Base-by-base conservation (phyloP, 2,329 filamentous ascomycete genomes). In the Zymoseptoria crescenta region DNA sequence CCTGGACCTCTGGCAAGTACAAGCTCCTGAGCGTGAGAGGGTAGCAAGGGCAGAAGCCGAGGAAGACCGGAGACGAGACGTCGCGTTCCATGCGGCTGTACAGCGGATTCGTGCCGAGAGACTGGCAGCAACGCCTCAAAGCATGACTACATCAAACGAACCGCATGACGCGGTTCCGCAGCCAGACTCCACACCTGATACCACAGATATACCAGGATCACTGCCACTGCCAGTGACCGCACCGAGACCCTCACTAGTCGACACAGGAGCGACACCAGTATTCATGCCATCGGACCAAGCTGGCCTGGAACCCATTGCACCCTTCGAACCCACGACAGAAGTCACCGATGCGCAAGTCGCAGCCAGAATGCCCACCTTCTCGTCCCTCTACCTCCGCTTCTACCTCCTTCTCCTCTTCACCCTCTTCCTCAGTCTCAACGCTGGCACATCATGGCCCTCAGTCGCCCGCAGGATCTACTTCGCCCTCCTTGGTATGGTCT, bases 1-100 rank as follows among this genome's bases (percentile, higher is more conserved):
- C 67, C 82, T 85, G 75, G 83, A 86, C 56, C 83, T 87, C n/a
- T 87, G 83, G 84, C 78, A 79, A 20, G 81, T 85, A 1, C 84
- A 87, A 67, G 80, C 76, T 24, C 79, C 80, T 3, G 79, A 80
- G 61, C 71, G 75, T 20, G 72, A 72, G 52, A 70, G 74, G 52
- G 69, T 72, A 59, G 75, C 78, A 56, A 71, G 79, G 48, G 72
- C 70, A 61, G 76, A 80, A 61, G 72, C 75, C 56, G 75, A 76
- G 55, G 67, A 69, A 48, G 52, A 68, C 63, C 58, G 62, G 56
- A 57, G 61, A 52, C 60, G 67, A 57, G 62, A 64, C 45, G 65
- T 67, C 55, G 54, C 58, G 20, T 64, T 68, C 16, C 51, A 59
- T n/a, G 64, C 57, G 7, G 63, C 61, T 3, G 56, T 70, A 28